A percentile compares a stretch with the other conserved stretches of the same genome.
Evolutionary conservation across 1,284 basidiomycete species (phyloP).

Genomic region (Sphaerobolus stellatus): DNA sequence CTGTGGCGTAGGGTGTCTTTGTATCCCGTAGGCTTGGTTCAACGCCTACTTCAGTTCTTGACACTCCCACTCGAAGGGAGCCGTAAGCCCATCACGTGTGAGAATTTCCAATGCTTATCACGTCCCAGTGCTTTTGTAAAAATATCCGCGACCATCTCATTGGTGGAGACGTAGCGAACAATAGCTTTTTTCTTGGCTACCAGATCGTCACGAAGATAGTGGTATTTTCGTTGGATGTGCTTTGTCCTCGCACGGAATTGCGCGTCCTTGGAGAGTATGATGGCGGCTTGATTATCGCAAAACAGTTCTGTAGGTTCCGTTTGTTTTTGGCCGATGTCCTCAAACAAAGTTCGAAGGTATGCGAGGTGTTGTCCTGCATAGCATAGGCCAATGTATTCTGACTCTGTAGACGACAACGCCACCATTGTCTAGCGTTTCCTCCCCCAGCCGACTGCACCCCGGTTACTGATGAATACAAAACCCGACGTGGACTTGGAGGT

Average conservation of each 20-base stretch:
- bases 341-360: conserved; percentile 25
- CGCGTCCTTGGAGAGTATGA: conserved; percentile 23
- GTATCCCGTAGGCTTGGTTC: no score
- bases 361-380: conserved; percentile 28
- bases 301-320: conserved; percentile 16
- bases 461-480: conserved; percentile 31
- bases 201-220: conserved; percentile 13
- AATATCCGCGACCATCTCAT: conserved; percentile 14
- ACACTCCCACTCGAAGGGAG: no score
- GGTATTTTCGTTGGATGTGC: conserved; percentile 22
- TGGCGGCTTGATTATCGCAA: conserved; percentile 25
- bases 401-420: conserved; percentile 30
- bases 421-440: conserved; percentile 27
- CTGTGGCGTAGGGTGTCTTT: no score
- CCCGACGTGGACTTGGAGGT: conserved; percentile 22
- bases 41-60: no score
- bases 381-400: conserved; percentile 33
- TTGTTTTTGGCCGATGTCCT: background rate
- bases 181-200: background rate
- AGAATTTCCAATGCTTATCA: background rate
- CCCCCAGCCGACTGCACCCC: conserved; percentile 29
- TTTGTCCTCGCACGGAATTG: conserved; percentile 21
- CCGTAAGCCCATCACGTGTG: background rate
- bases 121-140: conserved; percentile 15
- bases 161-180: conserved; percentile 8